Percentiles rank a stretch among this genome's conserved stretches.
Conservation (phyloP, 768 basidiomycete genomes). For the Mycena filopes region DNA sequence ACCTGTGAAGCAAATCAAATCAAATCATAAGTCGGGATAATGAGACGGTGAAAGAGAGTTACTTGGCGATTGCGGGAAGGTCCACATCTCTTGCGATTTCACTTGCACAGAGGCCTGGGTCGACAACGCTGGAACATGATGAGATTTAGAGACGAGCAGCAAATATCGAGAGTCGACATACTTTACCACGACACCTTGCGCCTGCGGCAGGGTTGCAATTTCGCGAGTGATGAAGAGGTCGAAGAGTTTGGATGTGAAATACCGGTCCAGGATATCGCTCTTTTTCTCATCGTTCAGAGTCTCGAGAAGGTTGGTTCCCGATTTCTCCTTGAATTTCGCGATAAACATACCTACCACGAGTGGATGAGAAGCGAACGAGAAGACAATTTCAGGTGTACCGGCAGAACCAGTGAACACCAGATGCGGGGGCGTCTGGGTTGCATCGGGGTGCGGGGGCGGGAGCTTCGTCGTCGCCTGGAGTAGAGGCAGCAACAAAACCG, state of each 20-base stretch:
- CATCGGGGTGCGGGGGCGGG: not conserved
- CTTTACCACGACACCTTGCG: slow-evolving; percentile 29
- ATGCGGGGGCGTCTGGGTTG: slow-evolving; percentile 3
- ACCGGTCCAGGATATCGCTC: slow-evolving; percentile 7
- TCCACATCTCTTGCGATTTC: slow-evolving; percentile 7
- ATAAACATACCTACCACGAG: slow-evolving; percentile 2
- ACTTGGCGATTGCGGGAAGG: not conserved
- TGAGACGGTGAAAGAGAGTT: not conserved
- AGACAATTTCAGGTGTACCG: not conserved
- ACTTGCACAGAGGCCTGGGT: slow-evolving; percentile 17
- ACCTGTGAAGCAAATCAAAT: not conserved
- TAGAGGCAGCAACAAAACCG: no score
- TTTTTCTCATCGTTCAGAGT: slow-evolving; percentile 15
- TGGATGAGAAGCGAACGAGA: not conserved
- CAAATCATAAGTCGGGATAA: not conserved
- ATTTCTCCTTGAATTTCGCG: slow-evolving; percentile 1
- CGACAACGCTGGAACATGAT: slow-evolving; percentile 11
- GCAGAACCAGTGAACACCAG: slow-evolving; percentile 18
- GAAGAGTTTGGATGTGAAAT: slow-evolving; percentile 23
- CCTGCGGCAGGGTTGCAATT: slow-evolving; percentile 11
- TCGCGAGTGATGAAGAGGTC: slow-evolving; percentile 5
- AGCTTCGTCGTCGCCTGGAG: no score
- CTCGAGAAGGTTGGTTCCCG: slow-evolving; percentile 9
- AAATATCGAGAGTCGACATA: not conserved
- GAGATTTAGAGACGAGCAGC: no score